Evolutionary conservation across 768 basidiomycete species (phyloP).

Genomic region (Russula vinacea): DNA sequence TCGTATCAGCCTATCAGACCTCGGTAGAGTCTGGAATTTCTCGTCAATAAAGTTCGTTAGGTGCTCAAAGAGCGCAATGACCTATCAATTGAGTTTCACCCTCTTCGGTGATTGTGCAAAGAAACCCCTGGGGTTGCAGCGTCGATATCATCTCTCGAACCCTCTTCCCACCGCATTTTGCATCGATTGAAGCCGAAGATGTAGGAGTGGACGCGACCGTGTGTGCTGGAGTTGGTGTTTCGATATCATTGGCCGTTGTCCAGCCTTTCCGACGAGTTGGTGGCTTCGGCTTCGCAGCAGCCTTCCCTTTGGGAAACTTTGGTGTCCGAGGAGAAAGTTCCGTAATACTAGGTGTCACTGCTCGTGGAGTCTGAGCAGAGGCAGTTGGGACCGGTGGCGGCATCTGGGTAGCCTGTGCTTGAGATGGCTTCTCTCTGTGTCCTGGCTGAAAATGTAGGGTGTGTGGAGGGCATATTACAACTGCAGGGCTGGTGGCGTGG

Average conservation of each 20-base stretch:
- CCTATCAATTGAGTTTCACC: conserved; percentile 57
- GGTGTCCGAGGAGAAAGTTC: conserved; percentile 37
- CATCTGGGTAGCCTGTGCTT: conserved; percentile 17
- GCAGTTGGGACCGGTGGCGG: conserved; percentile 14
- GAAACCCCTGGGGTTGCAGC: conserved; percentile 25
- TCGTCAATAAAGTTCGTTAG: conserved; percentile 62
- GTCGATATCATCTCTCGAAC: conserved; percentile 50
- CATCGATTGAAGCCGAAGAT: conserved; percentile 27
- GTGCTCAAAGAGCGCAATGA: conserved; percentile 54
- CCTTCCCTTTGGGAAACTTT: conserved; percentile 67
- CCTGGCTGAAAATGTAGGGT: not conserved
- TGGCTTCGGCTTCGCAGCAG: conserved; percentile 45
- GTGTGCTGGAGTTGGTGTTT: conserved; percentile 28
- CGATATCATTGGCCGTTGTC: conserved; percentile 24
- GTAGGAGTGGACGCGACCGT: conserved; percentile 11
- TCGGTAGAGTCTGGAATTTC: conserved; percentile 40
- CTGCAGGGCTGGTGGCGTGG: not conserved
- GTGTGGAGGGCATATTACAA: conserved; percentile 9
- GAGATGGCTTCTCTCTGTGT: conserved; percentile 24
- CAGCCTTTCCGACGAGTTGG: conserved; percentile 36
- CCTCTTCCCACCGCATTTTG: conserved; percentile 41
- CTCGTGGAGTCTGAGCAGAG: conserved; percentile 26
- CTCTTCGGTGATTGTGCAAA: conserved; percentile 70
- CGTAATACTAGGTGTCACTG: conserved; percentile 23
- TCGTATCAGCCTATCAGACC: conserved; percentile 29